A percentile compares a stretch with the other conserved stretches of the same genome.
phyloP scores from a whole-genome alignment of 768 basidiomycete genomes.

The Naganishia onofrii region DNA sequence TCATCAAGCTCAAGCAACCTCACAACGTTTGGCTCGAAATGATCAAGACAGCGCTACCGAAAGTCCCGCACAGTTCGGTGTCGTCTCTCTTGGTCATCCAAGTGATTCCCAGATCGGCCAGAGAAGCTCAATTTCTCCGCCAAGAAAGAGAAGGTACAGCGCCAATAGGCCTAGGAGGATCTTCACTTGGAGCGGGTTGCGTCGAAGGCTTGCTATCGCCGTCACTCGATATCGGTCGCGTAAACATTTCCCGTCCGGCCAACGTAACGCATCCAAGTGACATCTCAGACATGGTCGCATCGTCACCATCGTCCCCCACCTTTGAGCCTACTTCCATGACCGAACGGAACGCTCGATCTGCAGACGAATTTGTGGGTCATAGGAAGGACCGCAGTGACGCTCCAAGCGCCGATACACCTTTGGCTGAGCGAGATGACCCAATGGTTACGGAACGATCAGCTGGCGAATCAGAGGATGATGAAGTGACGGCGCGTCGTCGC shows the following conservation, averaged over 20 bases:
- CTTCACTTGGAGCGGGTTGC: no score
- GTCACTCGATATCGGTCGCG: slow-evolving; percentile 10
- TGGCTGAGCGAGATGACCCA: slow-evolving; percentile 6
- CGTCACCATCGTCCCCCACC: neutral
- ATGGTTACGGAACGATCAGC: neutral
- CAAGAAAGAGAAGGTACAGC: neutral
- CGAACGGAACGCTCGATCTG: neutral
- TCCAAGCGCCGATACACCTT: neutral
- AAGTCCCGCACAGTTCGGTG: slow-evolving; percentile 22
- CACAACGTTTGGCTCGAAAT: slow-evolving; percentile 34
- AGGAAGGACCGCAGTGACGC: neutral
- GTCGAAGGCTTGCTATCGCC: slow-evolving; percentile 12
- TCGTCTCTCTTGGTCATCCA: slow-evolving; percentile 40
- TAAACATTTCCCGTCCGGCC: neutral
- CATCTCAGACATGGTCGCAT: neutral
- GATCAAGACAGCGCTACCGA: slow-evolving; percentile 40
- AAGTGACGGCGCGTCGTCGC: neutral
- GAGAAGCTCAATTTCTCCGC: slow-evolving; percentile 10
- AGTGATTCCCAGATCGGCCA: slow-evolving; percentile 36
- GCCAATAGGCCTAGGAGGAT: no score
- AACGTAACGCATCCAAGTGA: neutral
- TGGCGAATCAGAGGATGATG: neutral
- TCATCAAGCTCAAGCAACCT: slow-evolving; percentile 12
- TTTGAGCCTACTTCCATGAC: neutral
- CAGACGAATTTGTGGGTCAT: neutral